These are phyloP conservation scores for Cucurbita ficifolia DNA, from an alignment of 306 rosid genomes.

Conservation along the genomic window DNA sequence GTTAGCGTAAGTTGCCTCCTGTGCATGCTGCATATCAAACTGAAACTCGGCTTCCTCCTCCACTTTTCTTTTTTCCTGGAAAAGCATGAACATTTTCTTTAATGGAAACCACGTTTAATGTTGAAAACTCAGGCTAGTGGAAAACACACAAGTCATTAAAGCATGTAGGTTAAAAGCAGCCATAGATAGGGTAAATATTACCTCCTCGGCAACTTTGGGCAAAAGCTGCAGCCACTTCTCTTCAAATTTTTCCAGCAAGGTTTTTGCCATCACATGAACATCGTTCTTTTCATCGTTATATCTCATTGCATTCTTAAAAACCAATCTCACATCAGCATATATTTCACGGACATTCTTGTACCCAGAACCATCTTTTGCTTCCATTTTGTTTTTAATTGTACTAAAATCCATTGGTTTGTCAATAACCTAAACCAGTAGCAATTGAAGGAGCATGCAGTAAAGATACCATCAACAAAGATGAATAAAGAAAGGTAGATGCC, in stretches of 20 bases:
- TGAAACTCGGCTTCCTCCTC: constrained; percentile 67
- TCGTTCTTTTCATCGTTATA: constrained; percentile 74
- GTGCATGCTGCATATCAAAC: constrained; percentile 53
- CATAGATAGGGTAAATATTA: constrained; percentile 13
- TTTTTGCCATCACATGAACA: constrained; percentile 84
- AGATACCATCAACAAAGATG: background rate
- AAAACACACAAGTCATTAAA: background rate
- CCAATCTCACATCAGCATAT: constrained; percentile 64
- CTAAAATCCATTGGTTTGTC: constrained; percentile 93
- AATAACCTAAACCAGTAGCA: constrained; percentile 38
- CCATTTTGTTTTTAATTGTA: constrained; percentile 82
- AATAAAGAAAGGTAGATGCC: background rate
- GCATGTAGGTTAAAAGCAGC: background rate
- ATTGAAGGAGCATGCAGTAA: background rate
- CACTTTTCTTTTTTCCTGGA: constrained; percentile 61
- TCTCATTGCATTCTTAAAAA: constrained; percentile 74
- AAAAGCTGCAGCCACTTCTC: constrained; percentile 81
- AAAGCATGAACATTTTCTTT: background rate
- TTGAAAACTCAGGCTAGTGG: background rate
- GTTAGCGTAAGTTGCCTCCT: constrained; percentile 65
- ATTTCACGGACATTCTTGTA: constrained; percentile 67
- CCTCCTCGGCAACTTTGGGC: constrained; percentile 80
- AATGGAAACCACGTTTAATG: background rate
- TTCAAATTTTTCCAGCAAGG: constrained; percentile 68
- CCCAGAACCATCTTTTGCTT: constrained; percentile 69